These are phyloP conservation scores for Saksenaea oblongispora DNA, from an alignment of 371 early-diverging fungal genomes.

Conservation along the genomic window DNA sequence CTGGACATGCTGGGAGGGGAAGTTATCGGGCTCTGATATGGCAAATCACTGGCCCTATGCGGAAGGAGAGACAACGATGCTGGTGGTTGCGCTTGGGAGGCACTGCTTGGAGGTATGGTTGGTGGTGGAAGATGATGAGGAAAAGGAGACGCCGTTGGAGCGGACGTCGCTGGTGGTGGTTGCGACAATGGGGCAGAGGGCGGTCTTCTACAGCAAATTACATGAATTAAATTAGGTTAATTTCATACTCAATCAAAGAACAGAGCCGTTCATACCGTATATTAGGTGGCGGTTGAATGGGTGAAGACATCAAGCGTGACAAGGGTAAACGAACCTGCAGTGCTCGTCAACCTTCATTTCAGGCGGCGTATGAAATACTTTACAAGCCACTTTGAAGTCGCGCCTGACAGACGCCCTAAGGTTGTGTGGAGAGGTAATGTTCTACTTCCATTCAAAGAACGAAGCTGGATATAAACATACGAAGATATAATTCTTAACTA, in stretches of 20 bases:
- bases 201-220: neutral
- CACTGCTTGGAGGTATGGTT: neutral
- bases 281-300: slow-evolving; percentile 4
- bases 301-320: slow-evolving; percentile 6
- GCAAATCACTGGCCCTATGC: neutral
- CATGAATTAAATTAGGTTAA: neutral
- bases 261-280: neutral
- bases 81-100: neutral
- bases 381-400: neutral
- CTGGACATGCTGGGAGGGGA: neutral
- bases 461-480: too few relatives aligned
- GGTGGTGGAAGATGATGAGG: slow-evolving; percentile 3
- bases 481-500: too few relatives aligned
- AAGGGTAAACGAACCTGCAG: neutral
- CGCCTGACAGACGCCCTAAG: neutral
- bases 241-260: neutral
- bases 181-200: neutral
- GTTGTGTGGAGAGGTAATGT: too few relatives aligned
- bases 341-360: neutral
- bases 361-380: neutral
- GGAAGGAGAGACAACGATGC: neutral
- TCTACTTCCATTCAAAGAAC: too few relatives aligned
- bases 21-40: slow-evolving; percentile 5
- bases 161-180: neutral
- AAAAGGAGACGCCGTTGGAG: slow-evolving; percentile 4